Percentiles rank a stretch among this genome's conserved stretches.
phyloP scores from a whole-genome alignment of 108 stramenopile species.

The Pseudonitzschia delicatissima region DNA sequence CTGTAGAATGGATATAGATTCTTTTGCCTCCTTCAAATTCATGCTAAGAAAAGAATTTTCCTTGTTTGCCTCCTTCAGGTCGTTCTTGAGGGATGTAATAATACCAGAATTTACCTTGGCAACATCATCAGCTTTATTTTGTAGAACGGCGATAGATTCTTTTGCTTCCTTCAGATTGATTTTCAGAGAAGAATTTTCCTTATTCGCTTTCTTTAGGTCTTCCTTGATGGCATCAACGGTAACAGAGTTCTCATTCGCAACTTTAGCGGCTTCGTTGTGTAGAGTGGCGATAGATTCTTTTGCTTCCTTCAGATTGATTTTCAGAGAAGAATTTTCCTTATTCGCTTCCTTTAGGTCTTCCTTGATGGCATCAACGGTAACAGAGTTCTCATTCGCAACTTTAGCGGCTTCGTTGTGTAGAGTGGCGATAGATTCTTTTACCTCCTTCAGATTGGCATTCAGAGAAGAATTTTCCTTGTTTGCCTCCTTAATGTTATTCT shows the following conservation, averaged over 20 bases:
- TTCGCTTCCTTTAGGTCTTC: background rate
- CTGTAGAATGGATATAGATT: background rate
- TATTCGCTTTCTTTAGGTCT: background rate
- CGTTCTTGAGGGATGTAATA: too few relatives aligned
- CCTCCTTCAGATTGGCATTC: background rate
- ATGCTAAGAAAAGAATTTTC: background rate
- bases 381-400: background rate
- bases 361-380: background rate
- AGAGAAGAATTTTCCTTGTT: background rate
- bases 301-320: background rate
- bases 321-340: background rate
- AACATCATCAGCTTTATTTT: background rate
- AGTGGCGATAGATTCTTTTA: background rate
- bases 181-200: background rate
- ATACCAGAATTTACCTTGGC: too few relatives aligned
- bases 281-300: background rate
- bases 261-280: background rate
- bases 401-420: background rate
- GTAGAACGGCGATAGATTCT: background rate
- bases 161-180: background rate
- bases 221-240: too few relatives aligned
- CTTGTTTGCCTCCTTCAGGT: background rate
- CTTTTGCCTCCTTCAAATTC: background rate
- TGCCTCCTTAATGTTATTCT: background rate
- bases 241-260: too few relatives aligned